Evolutionary conservation across 78 protist species (phyloP).

Genomic region (Dictyostelium discoideum): DNA sequence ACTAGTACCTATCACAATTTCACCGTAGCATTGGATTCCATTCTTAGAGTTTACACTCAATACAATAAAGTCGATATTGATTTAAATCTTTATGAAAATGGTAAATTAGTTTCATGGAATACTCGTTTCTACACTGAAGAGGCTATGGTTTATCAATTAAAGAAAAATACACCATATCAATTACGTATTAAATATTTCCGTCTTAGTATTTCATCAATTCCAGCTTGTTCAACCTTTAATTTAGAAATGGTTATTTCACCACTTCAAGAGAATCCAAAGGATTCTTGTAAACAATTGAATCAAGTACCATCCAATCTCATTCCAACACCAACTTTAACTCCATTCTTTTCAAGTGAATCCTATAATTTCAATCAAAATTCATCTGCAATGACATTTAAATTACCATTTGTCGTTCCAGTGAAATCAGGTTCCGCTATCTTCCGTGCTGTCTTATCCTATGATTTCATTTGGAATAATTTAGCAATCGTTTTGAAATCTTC

Average conservation of each 20-base stretch:
- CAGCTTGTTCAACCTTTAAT: not conserved
- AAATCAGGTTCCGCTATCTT: not conserved
- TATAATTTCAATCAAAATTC: constrained; percentile 11
- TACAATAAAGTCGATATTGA: constrained; percentile 47
- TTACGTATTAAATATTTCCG: constrained; percentile 2
- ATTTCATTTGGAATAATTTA: constrained; percentile 58
- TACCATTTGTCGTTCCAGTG: constrained; percentile 11
- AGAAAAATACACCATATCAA: not conserved
- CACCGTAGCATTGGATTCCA: not conserved
- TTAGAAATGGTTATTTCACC: constrained; percentile 41
- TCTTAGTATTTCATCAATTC: not conserved
- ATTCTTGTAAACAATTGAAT: not conserved
- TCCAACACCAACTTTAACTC: not conserved
- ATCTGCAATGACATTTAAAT: not conserved
- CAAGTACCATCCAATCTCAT: not conserved
- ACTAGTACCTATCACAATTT: not conserved
- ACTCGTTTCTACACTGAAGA: constrained; percentile 35
- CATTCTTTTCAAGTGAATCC: not conserved
- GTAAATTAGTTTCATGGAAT: constrained; percentile 10
- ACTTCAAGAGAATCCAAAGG: constrained; percentile 22
- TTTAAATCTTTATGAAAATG: constrained; percentile 15
- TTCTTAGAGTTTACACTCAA: constrained; percentile 33
- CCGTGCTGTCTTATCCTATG: constrained; percentile 43
- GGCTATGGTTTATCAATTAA: constrained; percentile 11
- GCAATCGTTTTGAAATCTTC: not conserved